Evolutionary conservation across 1,284 basidiomycete species (phyloP), one percentile per base, ranked within the genome.

Genomic region (Sparassis latifolia): DNA sequence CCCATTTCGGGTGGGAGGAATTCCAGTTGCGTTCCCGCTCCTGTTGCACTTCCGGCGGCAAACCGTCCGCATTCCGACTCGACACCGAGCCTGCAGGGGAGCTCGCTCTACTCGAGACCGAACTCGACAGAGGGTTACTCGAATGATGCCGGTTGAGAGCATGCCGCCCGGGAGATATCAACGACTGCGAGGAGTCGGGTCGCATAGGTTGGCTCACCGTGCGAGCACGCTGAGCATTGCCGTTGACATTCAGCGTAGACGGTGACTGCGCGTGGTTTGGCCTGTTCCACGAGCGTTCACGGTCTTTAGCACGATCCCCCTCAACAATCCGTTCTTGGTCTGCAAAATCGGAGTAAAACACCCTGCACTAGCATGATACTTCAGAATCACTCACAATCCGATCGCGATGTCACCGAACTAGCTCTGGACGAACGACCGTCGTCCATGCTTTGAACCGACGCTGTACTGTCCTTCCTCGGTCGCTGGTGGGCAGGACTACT

Each of bases 1-100:
- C 55, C 80, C 81, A 82, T 48, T 71, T 72, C 10, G 78, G 80
- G 40, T 70, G 72, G 10, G 74, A 76, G 3, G 79, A 73, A 61
- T 78, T 80, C 82, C 82, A 83, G 60, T 83, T 83, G 39, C 78
- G 66, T 58, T 78, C 75, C 27, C 74, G 66, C 39, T 64, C 59
- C 47, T 79, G 74, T 12, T 63, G 51, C 5, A 69, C 52, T 53
- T 74, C 78, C 2, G 54, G 67, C 5, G 38, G 46, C 41, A 59
- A 59, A 10, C 47, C 40, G 42, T 59, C 62, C 0, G 57, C 45
- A 37, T 57, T 57, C 2, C 41, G 50, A 29, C 52, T 52, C 3
- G 55, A 55, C 27, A 58, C 46, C 2, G 64, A 64, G 33, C 54
- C 51, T 2, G 59, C 42, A 4, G 61, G 59, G 2, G 62, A 63